These are phyloP conservation scores for Russula ochroleuca DNA, from an alignment of 768 basidiomycete genomes.

Conservation along the genomic window DNA sequence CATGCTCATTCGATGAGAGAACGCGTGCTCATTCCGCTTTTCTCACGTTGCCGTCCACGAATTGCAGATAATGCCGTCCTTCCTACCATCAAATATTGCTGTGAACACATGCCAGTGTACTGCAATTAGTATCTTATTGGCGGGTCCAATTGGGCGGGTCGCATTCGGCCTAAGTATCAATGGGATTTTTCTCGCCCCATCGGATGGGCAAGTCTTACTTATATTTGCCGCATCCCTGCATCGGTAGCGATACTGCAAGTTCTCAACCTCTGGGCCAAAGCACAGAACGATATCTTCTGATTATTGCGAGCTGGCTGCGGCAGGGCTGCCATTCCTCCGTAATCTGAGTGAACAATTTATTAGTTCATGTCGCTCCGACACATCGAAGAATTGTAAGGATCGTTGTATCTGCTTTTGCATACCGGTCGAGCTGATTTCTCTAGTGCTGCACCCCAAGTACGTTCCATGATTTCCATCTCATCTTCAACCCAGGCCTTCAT, in stretches of 20 bases:
- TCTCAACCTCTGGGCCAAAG: neutral
- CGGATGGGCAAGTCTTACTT: neutral
- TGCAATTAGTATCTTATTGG: too few species aligned
- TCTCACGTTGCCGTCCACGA: neutral
- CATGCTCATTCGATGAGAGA: too few species aligned
- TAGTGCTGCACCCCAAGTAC: slow-evolving; percentile 14
- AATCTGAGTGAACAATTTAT: too few species aligned
- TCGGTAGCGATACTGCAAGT: neutral
- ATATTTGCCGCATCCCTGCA: neutral
- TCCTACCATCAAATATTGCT: neutral
- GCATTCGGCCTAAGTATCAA: neutral
- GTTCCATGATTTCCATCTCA: neutral
- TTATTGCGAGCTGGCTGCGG: neutral
- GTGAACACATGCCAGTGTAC: neutral
- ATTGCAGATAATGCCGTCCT: neutral
- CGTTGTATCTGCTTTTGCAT: neutral
- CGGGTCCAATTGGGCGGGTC: too few species aligned
- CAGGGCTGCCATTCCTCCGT: neutral
- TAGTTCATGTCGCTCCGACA: neutral
- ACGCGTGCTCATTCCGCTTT: neutral
- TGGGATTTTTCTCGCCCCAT: neutral
- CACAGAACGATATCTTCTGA: neutral
- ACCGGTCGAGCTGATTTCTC: neutral
- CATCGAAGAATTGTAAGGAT: neutral
- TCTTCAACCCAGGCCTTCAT: neutral